phyloP scores from a whole-genome alignment of 768 basidiomycete genomes.

The Paxillus rubicundulus region DNA sequence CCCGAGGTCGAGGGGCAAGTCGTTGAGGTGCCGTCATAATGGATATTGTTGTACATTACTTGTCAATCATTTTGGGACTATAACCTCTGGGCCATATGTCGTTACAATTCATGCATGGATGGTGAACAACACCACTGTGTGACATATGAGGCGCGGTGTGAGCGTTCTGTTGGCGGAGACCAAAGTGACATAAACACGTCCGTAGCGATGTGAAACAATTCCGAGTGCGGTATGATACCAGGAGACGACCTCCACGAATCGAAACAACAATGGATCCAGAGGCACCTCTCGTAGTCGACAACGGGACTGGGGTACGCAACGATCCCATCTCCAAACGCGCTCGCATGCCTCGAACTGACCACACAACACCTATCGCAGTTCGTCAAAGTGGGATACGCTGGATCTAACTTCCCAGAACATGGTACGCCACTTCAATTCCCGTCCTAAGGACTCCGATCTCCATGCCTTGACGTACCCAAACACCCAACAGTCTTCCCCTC shows the following conservation, averaged over 20 bases:
- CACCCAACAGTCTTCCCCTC: constrained; percentile 81
- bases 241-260: not conserved
- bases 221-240: not conserved
- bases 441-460: not conserved
- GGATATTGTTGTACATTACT: not conserved
- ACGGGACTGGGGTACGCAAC: constrained; percentile 77
- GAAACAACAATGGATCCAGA: constrained; percentile 28
- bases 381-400: constrained; percentile 88
- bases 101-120: no score
- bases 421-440: constrained; percentile 44
- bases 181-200: constrained; percentile 24
- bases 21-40: not conserved
- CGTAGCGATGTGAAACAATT: not conserved
- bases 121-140: no score
- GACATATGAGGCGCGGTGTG: no score
- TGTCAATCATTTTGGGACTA: not conserved
- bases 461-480: not conserved
- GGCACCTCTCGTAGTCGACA: constrained; percentile 76
- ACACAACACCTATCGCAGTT: constrained; percentile 49
- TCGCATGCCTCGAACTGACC: not conserved
- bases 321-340: constrained; percentile 3
- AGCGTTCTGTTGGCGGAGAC: not conserved
- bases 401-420: constrained; percentile 93
- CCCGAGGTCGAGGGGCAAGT: not conserved
- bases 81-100: not conserved